Conservation (phyloP, 176 grass and related monocot genomes). For the Hordeum vulgare region MorexV3_pseudomolecules_assembly NC_058523.1:91018095-91018594, state of each 20-base stretch:
- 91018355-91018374: neutral
- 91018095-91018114: neutral
- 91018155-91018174: neutral
- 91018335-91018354: neutral
- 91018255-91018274: neutral
- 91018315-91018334: neutral
- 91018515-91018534: slow-evolving; percentile 87
- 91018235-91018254: neutral
- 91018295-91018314: neutral
- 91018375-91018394: neutral
- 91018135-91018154: neutral
- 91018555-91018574: neutral
- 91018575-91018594: neutral
- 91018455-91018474: slow-evolving; percentile 19
- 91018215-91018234: neutral
- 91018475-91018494: slow-evolving; percentile 94
- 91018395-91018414: neutral
- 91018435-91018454: neutral
- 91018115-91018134: neutral
- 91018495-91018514: slow-evolving; percentile 86
- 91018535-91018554: slow-evolving; percentile 79
- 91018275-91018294: neutral
- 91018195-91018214: neutral
- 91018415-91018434: neutral
- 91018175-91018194: neutral